These are phyloP conservation scores for Fusarium sp. DNA, from an alignment of 2,329 filamentous ascomycete genomes.

Conservation along the genomic window DNA sequence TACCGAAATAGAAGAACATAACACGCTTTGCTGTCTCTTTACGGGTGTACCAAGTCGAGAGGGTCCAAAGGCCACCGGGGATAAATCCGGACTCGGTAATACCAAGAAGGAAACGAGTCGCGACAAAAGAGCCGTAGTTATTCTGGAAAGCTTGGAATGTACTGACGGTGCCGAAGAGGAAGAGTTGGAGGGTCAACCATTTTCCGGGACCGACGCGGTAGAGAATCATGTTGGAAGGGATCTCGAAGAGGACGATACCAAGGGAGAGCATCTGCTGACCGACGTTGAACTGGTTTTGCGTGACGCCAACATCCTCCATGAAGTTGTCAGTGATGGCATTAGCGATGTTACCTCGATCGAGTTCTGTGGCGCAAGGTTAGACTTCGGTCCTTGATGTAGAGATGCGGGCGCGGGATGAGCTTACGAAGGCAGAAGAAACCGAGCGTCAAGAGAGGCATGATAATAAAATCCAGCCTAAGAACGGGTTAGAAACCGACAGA, in stretches of 20 bases:
- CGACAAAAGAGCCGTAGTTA: constrained; percentile 63
- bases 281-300: constrained; percentile 67
- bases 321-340: constrained; percentile 66
- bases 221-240: constrained; percentile 57
- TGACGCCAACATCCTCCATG: constrained; percentile 64
- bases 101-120: constrained; percentile 67
- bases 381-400: too few species aligned
- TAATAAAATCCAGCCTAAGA: constrained; percentile 57
- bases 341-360: constrained; percentile 61
- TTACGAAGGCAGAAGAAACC: constrained; percentile 61
- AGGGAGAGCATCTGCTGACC: constrained; percentile 67
- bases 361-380: constrained; percentile 48
- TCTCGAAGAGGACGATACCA: constrained; percentile 64
- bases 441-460: constrained; percentile 60
- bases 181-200: constrained; percentile 69
- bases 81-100: constrained; percentile 70
- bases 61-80: constrained; percentile 65
- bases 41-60: constrained; percentile 70
- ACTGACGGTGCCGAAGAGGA: constrained; percentile 67
- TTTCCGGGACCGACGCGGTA: constrained; percentile 60
- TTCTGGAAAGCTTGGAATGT: constrained; percentile 69
- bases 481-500: not conserved
- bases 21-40: constrained; percentile 67
- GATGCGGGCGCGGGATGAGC: constrained; percentile 9
- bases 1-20: constrained; percentile 70